Conservation (phyloP, 2,329 filamentous ascomycete species). For the Colletotrichum sp. region DNA sequence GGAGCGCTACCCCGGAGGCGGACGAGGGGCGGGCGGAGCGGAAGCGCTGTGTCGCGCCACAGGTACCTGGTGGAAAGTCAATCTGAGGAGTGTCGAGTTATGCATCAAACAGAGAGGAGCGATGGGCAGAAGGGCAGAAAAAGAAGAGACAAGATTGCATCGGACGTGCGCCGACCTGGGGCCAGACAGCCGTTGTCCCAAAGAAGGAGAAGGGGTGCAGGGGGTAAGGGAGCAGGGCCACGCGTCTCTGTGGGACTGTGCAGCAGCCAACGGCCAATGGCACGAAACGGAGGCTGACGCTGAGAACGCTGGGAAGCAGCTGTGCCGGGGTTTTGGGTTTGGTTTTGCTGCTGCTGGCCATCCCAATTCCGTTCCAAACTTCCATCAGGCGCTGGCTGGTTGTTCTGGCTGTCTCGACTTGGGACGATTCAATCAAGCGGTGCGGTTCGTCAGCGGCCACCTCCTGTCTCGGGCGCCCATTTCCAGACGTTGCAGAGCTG, state of each 20-base stretch:
- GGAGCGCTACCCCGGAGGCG: background rate
- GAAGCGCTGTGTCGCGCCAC: conserved; percentile 2
- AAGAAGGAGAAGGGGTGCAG: background rate
- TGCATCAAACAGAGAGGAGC: background rate
- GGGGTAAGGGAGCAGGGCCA: conserved; percentile 1
- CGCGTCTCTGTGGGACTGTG: conserved; percentile 11
- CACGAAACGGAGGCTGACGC: background rate
- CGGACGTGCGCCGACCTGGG: background rate
- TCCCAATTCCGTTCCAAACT: background rate
- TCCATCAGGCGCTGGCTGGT: background rate
- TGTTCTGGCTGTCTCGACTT: background rate
- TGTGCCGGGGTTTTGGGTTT: background rate
- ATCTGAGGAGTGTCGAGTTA: background rate
- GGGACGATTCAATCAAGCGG: background rate
- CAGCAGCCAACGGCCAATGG: background rate
- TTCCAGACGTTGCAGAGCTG: background rate
- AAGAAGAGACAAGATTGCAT: background rate
- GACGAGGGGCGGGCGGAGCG: conserved; percentile 4
- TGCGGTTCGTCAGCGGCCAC: background rate
- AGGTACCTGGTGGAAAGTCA: background rate
- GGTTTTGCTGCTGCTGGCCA: background rate
- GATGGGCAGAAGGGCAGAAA: background rate
- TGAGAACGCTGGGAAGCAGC: background rate
- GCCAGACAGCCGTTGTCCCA: background rate
- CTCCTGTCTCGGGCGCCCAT: background rate